Evolutionary conservation across 805 yeast genomes (phyloP).

Genomic region (Saccharomycopsis sp.): DNA sequence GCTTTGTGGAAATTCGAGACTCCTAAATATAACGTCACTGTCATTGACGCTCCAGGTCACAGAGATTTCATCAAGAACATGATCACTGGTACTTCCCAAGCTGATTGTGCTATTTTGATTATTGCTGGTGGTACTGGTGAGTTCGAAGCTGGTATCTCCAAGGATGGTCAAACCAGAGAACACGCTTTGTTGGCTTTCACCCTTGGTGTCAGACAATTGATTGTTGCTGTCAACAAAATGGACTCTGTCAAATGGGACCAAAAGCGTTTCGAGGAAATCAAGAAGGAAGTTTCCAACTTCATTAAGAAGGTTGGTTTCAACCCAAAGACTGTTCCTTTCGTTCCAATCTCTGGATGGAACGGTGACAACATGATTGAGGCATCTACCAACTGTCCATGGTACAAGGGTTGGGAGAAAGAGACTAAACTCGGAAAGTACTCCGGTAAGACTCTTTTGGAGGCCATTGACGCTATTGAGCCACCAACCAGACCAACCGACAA

Average conservation of each 20-base stretch:
- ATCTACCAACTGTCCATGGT: conserved; percentile 78
- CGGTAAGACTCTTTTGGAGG: conserved; percentile 81
- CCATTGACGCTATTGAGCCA: conserved; percentile 78
- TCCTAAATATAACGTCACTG: conserved; percentile 83
- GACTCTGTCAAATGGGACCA: conserved; percentile 87
- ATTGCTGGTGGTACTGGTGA: conserved; percentile 93
- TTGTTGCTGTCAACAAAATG: conserved; percentile 93
- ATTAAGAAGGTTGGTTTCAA: conserved; percentile 82
- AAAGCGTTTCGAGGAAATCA: conserved; percentile 70
- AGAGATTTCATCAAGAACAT: conserved; percentile 94
- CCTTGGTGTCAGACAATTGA: conserved; percentile 80
- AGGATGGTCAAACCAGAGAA: conserved; percentile 94
- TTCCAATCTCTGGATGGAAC: conserved; percentile 88
- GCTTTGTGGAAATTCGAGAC: conserved; percentile 93
- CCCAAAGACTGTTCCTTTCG: conserved; percentile 78
- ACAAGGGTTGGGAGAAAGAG: conserved; percentile 81
- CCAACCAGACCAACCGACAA: conserved; percentile 77
- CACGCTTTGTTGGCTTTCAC: conserved; percentile 88
- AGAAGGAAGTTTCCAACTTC: conserved; percentile 70
- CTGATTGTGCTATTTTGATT: conserved; percentile 86
- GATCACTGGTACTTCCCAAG: conserved; percentile 94
- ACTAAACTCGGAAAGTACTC: conserved; percentile 61
- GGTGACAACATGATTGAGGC: conserved; percentile 92
- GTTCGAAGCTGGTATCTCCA: conserved; percentile 92
- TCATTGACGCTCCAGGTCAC: conserved; percentile 95